Percentiles rank a stretch among this genome's conserved stretches.
phyloP scores from a whole-genome alignment of 1,284 basidiomycete species.

The Cryptococcus sp. region DNA sequence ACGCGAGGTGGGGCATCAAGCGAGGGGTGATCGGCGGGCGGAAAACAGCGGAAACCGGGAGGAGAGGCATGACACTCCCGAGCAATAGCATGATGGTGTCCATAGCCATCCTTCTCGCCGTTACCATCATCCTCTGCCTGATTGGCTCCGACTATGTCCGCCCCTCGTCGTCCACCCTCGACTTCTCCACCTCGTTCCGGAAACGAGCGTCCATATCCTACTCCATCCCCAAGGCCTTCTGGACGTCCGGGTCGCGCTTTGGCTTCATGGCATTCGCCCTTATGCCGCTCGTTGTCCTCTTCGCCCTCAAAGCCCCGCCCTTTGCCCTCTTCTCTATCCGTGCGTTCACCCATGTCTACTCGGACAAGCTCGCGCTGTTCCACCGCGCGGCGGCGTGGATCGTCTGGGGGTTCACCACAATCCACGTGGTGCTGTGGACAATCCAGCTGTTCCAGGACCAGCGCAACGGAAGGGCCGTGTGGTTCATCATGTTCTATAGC shows the following conservation, averaged over 20 bases:
- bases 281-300: constrained; percentile 69
- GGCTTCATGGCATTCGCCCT: constrained; percentile 76
- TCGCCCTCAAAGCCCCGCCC: constrained; percentile 76
- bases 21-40: constrained; percentile 22
- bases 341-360: constrained; percentile 64
- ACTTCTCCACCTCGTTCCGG: constrained; percentile 38
- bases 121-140: constrained; percentile 55
- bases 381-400: constrained; percentile 71
- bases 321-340: constrained; percentile 74
- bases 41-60: constrained; percentile 15
- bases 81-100: constrained; percentile 62
- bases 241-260: constrained; percentile 69
- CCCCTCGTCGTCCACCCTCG: constrained; percentile 57
- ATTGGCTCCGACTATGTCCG: constrained; percentile 72
- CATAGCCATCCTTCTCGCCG: constrained; percentile 52
- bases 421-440: constrained; percentile 73
- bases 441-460: constrained; percentile 64
- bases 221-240: constrained; percentile 68
- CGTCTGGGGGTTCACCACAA: constrained; percentile 65
- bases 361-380: constrained; percentile 70
- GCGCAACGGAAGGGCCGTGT: constrained; percentile 56
- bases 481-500: constrained; percentile 64
- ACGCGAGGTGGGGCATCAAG: constrained; percentile 41
- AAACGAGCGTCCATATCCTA: constrained; percentile 53
- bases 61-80: constrained; percentile 57